Evolutionary conservation across 345 rosid genomes (phyloP).

Genomic region (Lenwebbia sp.): DNA sequence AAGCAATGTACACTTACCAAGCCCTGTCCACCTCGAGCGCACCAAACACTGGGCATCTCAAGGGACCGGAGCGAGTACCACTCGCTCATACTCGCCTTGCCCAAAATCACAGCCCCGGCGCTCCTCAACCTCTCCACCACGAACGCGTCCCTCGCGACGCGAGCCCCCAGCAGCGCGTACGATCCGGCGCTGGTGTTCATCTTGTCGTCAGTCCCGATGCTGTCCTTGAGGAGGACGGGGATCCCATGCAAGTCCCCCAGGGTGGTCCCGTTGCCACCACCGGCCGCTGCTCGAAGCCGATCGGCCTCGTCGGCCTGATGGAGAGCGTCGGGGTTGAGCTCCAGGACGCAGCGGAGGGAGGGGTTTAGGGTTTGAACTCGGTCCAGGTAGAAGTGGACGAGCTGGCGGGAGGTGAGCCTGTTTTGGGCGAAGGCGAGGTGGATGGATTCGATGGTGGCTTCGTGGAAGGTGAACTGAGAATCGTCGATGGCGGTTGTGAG

Average conservation of each 20-base stretch:
- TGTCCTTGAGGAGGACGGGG: constrained; percentile 36
- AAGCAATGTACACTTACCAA: neutral
- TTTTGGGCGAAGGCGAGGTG: constrained; percentile 9
- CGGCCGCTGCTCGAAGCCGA: neutral
- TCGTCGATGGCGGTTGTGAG: neutral
- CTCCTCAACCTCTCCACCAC: constrained; percentile 24
- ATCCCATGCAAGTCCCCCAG: constrained; percentile 28
- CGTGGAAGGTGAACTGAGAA: constrained; percentile 1
- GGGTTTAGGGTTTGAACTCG: constrained; percentile 11
- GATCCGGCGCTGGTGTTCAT: constrained; percentile 23
- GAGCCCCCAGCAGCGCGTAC: constrained; percentile 20
- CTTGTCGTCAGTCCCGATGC: constrained; percentile 12
- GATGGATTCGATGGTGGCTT: constrained; percentile 14
- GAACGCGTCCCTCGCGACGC: constrained; percentile 17
- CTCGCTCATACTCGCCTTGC: constrained; percentile 23
- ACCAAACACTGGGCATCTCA: constrained; percentile 17
- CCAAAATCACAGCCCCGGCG: constrained; percentile 28
- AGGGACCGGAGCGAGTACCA: constrained; percentile 12
- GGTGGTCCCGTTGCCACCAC: neutral
- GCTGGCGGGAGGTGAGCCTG: constrained; percentile 13
- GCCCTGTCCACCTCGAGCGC: constrained; percentile 24
- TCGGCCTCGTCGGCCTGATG: constrained; percentile 18
- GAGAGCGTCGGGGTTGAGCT: constrained; percentile 21
- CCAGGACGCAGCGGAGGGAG: constrained; percentile 13
- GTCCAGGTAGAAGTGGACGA: constrained; percentile 15